Evolutionary conservation across 2,329 filamentous ascomycete genomes (phyloP).

Genomic region (Chrysoporthe deuterocubensis): DNA sequence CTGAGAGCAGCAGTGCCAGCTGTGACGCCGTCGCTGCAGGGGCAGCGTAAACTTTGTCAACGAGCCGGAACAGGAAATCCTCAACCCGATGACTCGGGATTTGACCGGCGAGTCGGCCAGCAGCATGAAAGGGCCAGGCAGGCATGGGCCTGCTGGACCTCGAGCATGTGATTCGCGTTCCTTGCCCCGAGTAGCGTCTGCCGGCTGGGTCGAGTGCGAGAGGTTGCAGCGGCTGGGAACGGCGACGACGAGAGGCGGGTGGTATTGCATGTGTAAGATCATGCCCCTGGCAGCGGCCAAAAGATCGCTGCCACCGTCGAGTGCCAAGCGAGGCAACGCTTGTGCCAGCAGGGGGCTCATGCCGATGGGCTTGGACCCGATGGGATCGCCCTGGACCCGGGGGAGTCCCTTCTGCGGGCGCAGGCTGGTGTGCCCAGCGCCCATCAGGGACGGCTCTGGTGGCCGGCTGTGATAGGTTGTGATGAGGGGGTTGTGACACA

Average conservation of each 20-base stretch:
- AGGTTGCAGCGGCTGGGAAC: conserved; percentile 7
- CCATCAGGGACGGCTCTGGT: neutral
- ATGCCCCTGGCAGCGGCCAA: conserved; percentile 21
- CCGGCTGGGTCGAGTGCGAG: neutral
- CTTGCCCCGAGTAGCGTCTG: conserved; percentile 11
- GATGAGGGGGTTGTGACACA: neutral
- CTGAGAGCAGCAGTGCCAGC: neutral
- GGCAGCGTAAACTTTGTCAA: neutral
- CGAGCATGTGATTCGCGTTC: conserved; percentile 20
- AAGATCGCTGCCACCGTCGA: conserved; percentile 13
- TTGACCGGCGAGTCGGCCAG: conserved; percentile 19
- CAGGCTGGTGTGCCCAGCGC: neutral
- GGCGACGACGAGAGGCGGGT: neutral
- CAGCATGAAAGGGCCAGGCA: neutral
- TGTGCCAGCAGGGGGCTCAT: neutral
- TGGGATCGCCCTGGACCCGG: neutral
- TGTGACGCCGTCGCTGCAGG: neutral
- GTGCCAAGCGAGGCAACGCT: neutral
- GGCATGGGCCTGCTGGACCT: neutral
- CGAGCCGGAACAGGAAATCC: neutral
- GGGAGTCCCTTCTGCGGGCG: neutral
- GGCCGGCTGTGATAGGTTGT: neutral
- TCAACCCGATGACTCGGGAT: conserved; percentile 11
- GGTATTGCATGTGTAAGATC: conserved; percentile 16
- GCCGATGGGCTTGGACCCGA: neutral